Evolutionary conservation across 2,329 filamentous ascomycete species (phyloP).

Genomic region (Xylaria sp.): DNA sequence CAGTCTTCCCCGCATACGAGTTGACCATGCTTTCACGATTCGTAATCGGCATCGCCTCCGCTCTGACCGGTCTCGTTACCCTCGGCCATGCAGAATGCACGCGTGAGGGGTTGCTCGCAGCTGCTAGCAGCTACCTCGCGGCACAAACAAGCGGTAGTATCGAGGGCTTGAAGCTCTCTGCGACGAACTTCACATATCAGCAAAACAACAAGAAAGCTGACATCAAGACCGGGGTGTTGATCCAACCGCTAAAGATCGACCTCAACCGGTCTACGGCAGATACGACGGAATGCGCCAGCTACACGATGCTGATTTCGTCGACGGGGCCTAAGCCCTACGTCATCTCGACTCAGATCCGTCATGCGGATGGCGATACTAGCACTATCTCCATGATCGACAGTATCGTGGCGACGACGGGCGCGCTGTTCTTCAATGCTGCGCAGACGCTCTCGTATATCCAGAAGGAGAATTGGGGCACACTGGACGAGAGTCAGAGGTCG

Average conservation of each 20-base stretch:
- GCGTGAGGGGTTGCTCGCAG: slow-evolving; percentile 46
- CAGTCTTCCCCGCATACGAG: not conserved
- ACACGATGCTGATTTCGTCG: slow-evolving; percentile 52
- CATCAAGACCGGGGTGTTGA: slow-evolving; percentile 43
- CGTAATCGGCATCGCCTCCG: slow-evolving; percentile 19
- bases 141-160: slow-evolving; percentile 45
- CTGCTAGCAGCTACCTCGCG: slow-evolving; percentile 46
- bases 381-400: slow-evolving; percentile 50
- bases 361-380: slow-evolving; percentile 42
- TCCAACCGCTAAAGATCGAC: slow-evolving; percentile 44
- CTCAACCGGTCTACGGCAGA: slow-evolving; percentile 47
- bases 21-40: slow-evolving; percentile 21
- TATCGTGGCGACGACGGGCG: slow-evolving; percentile 52
- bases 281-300: slow-evolving; percentile 49
- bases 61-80: slow-evolving; percentile 17
- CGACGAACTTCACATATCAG: slow-evolving; percentile 46
- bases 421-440: slow-evolving; percentile 53
- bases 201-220: slow-evolving; percentile 46
- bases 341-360: slow-evolving; percentile 52
- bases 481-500: slow-evolving; percentile 43
- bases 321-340: slow-evolving; percentile 50
- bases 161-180: slow-evolving; percentile 40
- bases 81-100: slow-evolving; percentile 43
- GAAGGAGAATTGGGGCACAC: slow-evolving; percentile 49
- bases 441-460: slow-evolving; percentile 50